Evolutionary conservation across 2,329 filamentous ascomycete genomes (phyloP).

Genomic region (Sporothrix phasma): DNA sequence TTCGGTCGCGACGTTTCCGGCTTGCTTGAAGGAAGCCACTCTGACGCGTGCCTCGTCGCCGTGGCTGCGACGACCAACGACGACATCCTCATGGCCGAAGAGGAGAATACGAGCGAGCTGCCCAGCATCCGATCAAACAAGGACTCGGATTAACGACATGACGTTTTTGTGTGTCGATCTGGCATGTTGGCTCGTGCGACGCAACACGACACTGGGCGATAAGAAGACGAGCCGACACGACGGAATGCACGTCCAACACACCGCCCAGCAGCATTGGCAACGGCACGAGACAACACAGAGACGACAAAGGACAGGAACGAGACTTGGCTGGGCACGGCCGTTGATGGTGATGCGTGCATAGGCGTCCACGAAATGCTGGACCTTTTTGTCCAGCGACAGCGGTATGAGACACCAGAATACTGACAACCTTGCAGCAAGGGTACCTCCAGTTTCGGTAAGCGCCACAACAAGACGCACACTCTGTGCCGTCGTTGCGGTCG

Average conservation of each 20-base stretch:
- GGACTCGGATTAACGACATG: too few relatives aligned
- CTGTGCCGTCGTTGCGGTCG: constrained; percentile 97
- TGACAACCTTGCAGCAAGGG: constrained; percentile 36
- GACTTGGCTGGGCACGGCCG: background rate
- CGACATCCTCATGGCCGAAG: background rate
- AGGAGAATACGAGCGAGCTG: background rate
- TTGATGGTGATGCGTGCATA: background rate
- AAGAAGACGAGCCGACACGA: background rate
- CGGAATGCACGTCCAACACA: too few relatives aligned
- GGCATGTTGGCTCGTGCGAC: background rate
- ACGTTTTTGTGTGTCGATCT: too few relatives aligned
- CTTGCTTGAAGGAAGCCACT: background rate
- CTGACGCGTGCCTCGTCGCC: background rate
- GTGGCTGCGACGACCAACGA: background rate
- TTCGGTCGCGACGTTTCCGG: background rate
- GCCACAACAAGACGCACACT: constrained; percentile 98
- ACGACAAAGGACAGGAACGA: background rate
- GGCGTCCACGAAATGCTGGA: background rate
- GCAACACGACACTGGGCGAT: background rate
- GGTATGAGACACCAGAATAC: background rate
- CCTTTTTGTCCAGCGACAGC: background rate
- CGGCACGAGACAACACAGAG: background rate
- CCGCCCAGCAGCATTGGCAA: background rate
- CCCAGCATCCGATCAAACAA: too few relatives aligned
- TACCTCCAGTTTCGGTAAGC: constrained; percentile 42